phyloP scores from a whole-genome alignment of 495 filamentous ascomycete genomes.

The Aspergillus nidulans region DNA sequence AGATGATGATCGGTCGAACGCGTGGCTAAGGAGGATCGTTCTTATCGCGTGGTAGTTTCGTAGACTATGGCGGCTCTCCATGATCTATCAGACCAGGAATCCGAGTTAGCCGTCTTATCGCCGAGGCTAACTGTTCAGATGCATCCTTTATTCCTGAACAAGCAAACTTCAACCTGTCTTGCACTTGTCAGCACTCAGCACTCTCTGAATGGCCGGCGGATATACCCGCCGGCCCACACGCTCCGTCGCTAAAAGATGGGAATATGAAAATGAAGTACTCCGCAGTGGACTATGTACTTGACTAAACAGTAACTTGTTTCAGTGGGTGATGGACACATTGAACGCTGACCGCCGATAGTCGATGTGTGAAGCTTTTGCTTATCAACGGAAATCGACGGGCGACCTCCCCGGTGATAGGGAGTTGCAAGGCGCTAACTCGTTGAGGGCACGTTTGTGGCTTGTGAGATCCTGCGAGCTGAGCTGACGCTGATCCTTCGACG shows the following conservation, averaged over 20 bases:
- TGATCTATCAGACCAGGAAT: background rate
- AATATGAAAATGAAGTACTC: background rate
- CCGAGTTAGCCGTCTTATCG: background rate
- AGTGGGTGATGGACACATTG: background rate
- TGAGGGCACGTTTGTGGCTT: background rate
- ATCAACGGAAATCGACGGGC: background rate
- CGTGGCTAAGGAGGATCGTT: background rate
- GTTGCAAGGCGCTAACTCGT: background rate
- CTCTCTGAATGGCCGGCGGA: background rate
- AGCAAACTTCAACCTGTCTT: background rate
- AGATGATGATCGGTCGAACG: background rate
- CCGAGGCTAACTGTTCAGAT: background rate
- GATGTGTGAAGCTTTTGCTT: background rate
- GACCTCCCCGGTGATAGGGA: background rate
- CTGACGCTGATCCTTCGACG: background rate
- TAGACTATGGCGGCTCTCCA: background rate
- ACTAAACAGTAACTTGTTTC: background rate
- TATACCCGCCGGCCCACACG: background rate
- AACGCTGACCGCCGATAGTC: background rate
- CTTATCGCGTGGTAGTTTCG: background rate
- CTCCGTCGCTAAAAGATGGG: background rate
- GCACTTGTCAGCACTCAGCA: background rate
- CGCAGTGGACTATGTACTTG: background rate
- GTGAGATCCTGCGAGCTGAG: background rate
- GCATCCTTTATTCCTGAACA: background rate